These are phyloP conservation scores for Penicillium macrosclerotiorum DNA, from an alignment of 495 filamentous ascomycete species.

Conservation along the genomic window DNA sequence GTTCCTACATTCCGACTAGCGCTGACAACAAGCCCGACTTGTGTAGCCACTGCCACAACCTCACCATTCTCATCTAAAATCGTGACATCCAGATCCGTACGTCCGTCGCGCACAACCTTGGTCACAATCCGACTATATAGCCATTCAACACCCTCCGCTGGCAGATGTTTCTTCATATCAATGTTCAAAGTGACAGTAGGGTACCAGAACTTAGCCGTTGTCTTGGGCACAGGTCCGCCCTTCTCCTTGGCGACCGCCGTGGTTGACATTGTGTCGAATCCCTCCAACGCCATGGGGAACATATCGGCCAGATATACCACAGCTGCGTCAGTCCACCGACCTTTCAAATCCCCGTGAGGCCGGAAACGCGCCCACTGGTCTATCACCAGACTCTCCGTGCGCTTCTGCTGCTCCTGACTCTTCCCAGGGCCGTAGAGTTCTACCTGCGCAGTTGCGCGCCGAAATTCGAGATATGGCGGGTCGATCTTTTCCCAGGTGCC, in stretches of 20 bases:
- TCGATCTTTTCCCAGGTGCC: slow-evolving; percentile 29
- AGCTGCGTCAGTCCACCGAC: slow-evolving; percentile 51
- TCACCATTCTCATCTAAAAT: slow-evolving; percentile 57
- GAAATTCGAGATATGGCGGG: slow-evolving; percentile 45
- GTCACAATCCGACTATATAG: slow-evolving; percentile 57
- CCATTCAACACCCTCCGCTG: slow-evolving; percentile 61
- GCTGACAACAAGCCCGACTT: slow-evolving; percentile 60
- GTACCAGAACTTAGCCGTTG: slow-evolving; percentile 62
- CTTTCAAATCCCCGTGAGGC: slow-evolving; percentile 35
- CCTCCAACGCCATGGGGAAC: slow-evolving; percentile 59
- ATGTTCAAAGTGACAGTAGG: slow-evolving; percentile 71
- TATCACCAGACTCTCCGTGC: slow-evolving; percentile 33
- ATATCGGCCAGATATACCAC: slow-evolving; percentile 63
- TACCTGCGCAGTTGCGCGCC: slow-evolving; percentile 54
- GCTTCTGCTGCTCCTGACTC: slow-evolving; percentile 28
- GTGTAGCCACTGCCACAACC: slow-evolving; percentile 60
- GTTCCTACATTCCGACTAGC: slow-evolving; percentile 51
- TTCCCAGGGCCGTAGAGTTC: slow-evolving; percentile 54
- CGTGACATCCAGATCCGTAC: slow-evolving; percentile 64
- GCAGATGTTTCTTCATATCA: slow-evolving; percentile 64
- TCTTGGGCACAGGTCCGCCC: slow-evolving; percentile 10
- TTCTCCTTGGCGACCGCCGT: slow-evolving; percentile 17
- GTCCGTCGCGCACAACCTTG: slow-evolving; percentile 58
- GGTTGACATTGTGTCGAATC: slow-evolving; percentile 34
- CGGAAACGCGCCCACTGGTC: slow-evolving; percentile 68